Evolutionary conservation across 2,329 filamentous ascomycete genomes (phyloP).

Genomic region (Fusarium transvaalense): DNA sequence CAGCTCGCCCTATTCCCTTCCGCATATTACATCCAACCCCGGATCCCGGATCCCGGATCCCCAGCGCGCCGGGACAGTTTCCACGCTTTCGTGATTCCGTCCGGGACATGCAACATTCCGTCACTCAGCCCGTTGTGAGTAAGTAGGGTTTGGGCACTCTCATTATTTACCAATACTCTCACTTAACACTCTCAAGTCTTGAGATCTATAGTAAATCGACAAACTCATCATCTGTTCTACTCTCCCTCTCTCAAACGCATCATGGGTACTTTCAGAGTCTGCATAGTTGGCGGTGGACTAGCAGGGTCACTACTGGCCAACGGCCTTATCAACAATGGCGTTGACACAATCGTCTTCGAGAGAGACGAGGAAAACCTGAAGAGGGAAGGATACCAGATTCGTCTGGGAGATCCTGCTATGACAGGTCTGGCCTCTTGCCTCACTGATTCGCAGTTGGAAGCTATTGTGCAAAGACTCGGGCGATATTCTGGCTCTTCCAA

Average conservation of each 20-base stretch:
- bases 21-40: too few species aligned
- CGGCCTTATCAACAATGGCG: neutral
- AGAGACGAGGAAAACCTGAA: neutral
- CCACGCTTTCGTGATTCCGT: too few species aligned
- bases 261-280: neutral
- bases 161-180: too few species aligned
- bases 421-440: neutral
- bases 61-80: too few species aligned
- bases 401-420: neutral
- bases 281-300: neutral
- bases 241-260: too few species aligned
- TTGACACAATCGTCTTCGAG: neutral
- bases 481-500: neutral
- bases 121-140: too few species aligned
- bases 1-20: too few species aligned
- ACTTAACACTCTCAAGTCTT: too few species aligned
- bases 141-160: too few species aligned
- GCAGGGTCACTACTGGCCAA: neutral
- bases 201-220: too few species aligned
- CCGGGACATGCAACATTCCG: too few species aligned
- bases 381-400: slow-evolving; percentile 2
- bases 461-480: neutral
- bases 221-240: neutral
- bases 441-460: neutral
- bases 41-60: too few species aligned